These are phyloP conservation scores for Nissolia schottii DNA, from an alignment of 306 rosid genomes.

Conservation along the genomic window DNA sequence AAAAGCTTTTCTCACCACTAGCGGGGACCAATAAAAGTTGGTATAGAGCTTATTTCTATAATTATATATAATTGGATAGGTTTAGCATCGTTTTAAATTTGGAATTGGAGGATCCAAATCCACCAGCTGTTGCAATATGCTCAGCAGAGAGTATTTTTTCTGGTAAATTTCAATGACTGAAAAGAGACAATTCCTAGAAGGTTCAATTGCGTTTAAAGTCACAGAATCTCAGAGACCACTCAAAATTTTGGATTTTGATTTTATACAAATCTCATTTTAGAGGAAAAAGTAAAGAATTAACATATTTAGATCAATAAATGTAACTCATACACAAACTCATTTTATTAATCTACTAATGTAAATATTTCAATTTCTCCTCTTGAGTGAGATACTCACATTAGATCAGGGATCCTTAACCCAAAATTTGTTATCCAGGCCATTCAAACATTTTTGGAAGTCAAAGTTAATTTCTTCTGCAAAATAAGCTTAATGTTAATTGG, in stretches of 20 bases:
- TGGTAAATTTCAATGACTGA: background rate
- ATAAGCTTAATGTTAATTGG: background rate
- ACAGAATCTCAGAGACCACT: background rate
- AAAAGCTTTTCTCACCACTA: background rate
- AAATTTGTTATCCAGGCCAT: background rate
- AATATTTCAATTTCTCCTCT: too few relatives aligned
- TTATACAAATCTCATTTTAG: too few relatives aligned
- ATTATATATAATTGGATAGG: background rate
- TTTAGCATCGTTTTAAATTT: background rate
- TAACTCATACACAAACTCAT: too few relatives aligned
- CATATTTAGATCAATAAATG: too few relatives aligned
- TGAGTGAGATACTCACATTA: too few relatives aligned
- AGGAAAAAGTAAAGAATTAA: too few relatives aligned
- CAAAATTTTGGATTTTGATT: too few relatives aligned
- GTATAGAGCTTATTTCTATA: too few relatives aligned
- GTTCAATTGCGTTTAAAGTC: background rate
- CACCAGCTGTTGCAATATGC: background rate
- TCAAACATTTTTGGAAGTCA: background rate
- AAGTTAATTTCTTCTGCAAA: background rate
- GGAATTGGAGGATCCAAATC: background rate
- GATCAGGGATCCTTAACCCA: too few relatives aligned
- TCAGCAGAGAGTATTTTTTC: background rate
- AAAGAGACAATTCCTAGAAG: background rate
- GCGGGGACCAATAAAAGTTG: background rate
- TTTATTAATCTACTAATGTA: too few relatives aligned